phyloP scores from a whole-genome alignment of 2,329 filamentous ascomycete species.

The Samsoniella hepiali region DNA sequence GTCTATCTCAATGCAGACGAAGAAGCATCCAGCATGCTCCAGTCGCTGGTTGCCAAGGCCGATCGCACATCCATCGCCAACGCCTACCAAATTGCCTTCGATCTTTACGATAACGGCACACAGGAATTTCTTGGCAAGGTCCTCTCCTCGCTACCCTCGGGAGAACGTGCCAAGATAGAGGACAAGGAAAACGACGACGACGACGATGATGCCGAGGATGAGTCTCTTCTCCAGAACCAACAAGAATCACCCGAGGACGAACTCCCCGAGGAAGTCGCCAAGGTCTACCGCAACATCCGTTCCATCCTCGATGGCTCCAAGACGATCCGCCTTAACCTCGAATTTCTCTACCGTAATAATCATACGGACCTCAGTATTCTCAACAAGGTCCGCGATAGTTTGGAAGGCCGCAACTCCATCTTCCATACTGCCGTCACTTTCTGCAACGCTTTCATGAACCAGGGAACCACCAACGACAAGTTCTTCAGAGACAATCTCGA shows the following conservation, averaged over 20 bases:
- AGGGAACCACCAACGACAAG: conserved; percentile 94
- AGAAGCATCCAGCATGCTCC: conserved; percentile 83
- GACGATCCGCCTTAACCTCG: conserved; percentile 90
- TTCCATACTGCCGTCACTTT: conserved; percentile 98
- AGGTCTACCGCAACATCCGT: conserved; percentile 61
- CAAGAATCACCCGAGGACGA: conserved; percentile 54
- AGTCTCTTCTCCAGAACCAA: conserved; percentile 48
- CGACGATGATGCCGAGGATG: conserved; percentile 42
- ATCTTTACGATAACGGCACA: conserved; percentile 96
- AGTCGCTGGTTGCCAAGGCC: conserved; percentile 74
- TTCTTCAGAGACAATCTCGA: conserved; percentile 98
- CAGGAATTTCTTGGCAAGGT: conserved; percentile 95
- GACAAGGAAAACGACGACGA: conserved; percentile 43
- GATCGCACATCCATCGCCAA: conserved; percentile 76
- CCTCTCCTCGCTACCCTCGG: conserved; percentile 69
- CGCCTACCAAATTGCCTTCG: conserved; percentile 97
- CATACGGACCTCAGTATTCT: conserved; percentile 87
- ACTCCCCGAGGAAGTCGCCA: conserved; percentile 50
- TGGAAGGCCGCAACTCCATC: conserved; percentile 95
- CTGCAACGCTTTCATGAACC: conserved; percentile 98
- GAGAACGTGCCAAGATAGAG: conserved; percentile 41
- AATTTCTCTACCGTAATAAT: conserved; percentile 95
- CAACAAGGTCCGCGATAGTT: conserved; percentile 92
- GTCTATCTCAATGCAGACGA: conserved; percentile 92
- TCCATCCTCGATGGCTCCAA: conserved; percentile 81